Percentiles rank a stretch among this genome's conserved stretches.
These are phyloP conservation scores for Echria macrotheca DNA, from an alignment of 495 filamentous ascomycete species.

Conservation along the genomic window DNA sequence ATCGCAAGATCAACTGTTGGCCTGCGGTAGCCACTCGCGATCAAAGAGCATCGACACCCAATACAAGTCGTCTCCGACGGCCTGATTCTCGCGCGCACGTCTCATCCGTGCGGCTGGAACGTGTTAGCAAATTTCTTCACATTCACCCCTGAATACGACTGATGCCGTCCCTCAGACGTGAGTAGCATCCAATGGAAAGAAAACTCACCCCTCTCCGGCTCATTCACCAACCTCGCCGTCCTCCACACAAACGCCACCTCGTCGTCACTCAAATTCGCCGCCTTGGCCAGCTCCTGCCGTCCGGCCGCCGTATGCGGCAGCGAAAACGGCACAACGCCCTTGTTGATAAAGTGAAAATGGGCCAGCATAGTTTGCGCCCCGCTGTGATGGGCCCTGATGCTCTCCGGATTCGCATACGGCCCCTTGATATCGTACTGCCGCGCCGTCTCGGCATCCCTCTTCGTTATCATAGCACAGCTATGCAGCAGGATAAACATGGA, in stretches of 20 bases:
- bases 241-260: conserved; percentile 21
- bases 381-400: conserved; percentile 19
- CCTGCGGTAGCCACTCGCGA: conserved; percentile 17
- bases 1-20: conserved; percentile 17
- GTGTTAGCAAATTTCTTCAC: not conserved
- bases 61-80: conserved; percentile 21
- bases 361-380: conserved; percentile 41
- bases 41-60: conserved; percentile 27
- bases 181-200: not conserved
- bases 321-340: conserved; percentile 26
- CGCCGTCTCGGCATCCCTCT: conserved; percentile 19
- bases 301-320: conserved; percentile 13
- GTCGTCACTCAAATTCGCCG: conserved; percentile 18
- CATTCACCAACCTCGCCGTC: conserved; percentile 15
- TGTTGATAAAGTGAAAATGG: conserved; percentile 41
- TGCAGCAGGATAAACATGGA: conserved; percentile 25
- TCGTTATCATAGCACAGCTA: conserved; percentile 25
- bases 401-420: conserved; percentile 19
- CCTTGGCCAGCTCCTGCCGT: conserved; percentile 16
- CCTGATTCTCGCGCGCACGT: conserved; percentile 2
- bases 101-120: conserved; percentile 10
- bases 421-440: conserved; percentile 16
- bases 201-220: conserved; percentile 12
- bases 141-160: too few species aligned
- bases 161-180: too few species aligned